Percentiles rank a stretch among this genome's conserved stretches.
Conservation (phyloP, 768 basidiomycete species). For the Tulasnella sp. region DNA sequence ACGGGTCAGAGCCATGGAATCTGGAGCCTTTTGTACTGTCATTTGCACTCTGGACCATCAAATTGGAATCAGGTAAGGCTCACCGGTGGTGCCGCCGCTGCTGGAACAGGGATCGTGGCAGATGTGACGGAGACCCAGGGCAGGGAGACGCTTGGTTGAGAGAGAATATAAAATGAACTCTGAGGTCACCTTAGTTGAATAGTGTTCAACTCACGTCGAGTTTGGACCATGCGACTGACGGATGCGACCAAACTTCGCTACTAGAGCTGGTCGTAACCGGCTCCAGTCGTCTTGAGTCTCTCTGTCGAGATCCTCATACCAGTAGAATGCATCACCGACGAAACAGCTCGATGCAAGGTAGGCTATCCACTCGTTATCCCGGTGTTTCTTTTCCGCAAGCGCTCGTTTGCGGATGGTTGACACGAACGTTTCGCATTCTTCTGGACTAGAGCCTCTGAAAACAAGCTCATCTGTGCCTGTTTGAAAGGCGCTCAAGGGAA, state of each 20-base stretch:
- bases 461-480: background rate
- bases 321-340: conserved; percentile 3
- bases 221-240: background rate
- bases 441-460: background rate
- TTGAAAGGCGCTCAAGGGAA: too few relatives aligned
- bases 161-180: background rate
- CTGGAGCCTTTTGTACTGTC: background rate
- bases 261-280: background rate
- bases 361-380: background rate
- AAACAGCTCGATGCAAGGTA: background rate
- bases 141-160: background rate
- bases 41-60: background rate
- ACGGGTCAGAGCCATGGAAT: background rate
- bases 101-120: background rate
- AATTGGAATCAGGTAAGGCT: background rate
- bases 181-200: background rate
- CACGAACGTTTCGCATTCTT: background rate
- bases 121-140: background rate
- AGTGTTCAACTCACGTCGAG: background rate
- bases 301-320: background rate
- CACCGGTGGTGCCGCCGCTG: background rate
- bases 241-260: background rate
- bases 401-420: background rate
- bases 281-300: background rate
- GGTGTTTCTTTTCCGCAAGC: background rate